Evolutionary conservation across 2,329 filamentous ascomycete genomes (phyloP).

Genomic region (Arthrobotrys sinensis): DNA sequence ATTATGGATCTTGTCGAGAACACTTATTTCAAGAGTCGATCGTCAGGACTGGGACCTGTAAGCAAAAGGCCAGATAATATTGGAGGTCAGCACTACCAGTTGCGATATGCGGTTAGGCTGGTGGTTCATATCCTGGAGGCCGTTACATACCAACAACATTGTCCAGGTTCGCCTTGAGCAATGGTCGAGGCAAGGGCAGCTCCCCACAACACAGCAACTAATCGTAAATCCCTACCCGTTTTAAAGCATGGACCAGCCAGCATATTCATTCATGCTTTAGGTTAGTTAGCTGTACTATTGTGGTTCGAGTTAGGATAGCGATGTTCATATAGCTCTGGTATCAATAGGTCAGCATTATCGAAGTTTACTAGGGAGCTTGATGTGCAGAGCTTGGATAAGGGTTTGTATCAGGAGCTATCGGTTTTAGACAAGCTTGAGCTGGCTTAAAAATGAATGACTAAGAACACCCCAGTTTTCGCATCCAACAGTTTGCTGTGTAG

Average conservation of each 20-base stretch:
- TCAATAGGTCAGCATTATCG: slow-evolving; percentile 27
- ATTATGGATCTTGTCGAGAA: background rate
- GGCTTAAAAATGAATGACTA: slow-evolving; percentile 39
- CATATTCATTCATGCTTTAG: background rate
- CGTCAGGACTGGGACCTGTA: slow-evolving; percentile 4
- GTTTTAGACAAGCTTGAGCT: slow-evolving; percentile 16
- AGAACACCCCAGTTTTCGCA: background rate
- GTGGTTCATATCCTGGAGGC: background rate
- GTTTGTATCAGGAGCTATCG: slow-evolving; percentile 22
- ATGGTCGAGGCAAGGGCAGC: slow-evolving; percentile 2
- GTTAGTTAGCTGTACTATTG: background rate
- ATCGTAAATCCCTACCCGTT: slow-evolving; percentile 10
- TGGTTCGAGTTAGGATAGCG: background rate
- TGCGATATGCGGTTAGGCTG: slow-evolving; percentile 20
- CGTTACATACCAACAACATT: slow-evolving; percentile 2
- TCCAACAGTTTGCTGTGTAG: background rate
- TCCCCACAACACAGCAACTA: slow-evolving; percentile 5
- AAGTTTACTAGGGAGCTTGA: background rate
- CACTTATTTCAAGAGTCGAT: slow-evolving; percentile 1
- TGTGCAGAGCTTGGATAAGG: slow-evolving; percentile 1
- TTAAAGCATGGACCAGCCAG: slow-evolving; percentile 10
- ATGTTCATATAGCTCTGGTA: slow-evolving; percentile 17
- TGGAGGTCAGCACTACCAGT: slow-evolving; percentile 1
- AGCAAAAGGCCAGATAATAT: slow-evolving; percentile 11
- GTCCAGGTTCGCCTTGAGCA: background rate